Evolutionary conservation across 2,329 filamentous ascomycete genomes (phyloP), one percentile per base, ranked within the genome.

Genomic region (Neonectria faginata): DNA sequence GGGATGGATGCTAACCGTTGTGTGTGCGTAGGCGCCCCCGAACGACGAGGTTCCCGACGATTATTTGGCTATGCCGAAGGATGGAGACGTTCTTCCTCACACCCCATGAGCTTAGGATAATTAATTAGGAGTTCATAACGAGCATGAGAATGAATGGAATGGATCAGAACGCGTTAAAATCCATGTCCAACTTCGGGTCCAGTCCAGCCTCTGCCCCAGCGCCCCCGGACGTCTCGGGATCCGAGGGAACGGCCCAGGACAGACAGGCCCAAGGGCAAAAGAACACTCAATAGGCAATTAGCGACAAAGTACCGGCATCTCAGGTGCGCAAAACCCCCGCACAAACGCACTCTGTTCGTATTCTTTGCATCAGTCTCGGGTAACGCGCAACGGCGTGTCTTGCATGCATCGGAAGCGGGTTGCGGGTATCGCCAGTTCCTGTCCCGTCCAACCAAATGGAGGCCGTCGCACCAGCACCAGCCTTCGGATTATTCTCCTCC

Each of bases 11-110:
- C 64, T 70, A 14, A 70, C 56, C 1, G n/a, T 1, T 5, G n/a
- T 5, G n/a, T 29, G 41, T 18, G 5, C 25, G 0, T 41, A 73
- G 70, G 70, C 69, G 48, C 70, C 70, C 20, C 68, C 69, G 22
- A 22, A 53, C 16, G 67, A 64, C 1, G 55, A 60, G 31, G 41
- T 68, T 20, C 70, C 70, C 2, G 60, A 53, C 2, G 67, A 71
- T 42, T 73, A 64, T 54, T 60, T 73, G n/a, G 14, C 47, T 18
- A 8, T 18, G 12, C 60, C 70, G 27, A 36, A 47, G 53, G 5
- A 41, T 0, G 60, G 64, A 4, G 57, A 71, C 1, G 57, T 73
- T 18, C 59, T 61, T 25, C 57, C 66, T 16, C 60, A 57, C 12
- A 71, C 67, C 12, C 70, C 70, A 44, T 73, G 25, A 25, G 25